These are phyloP conservation scores for Pseudogymnoascus sp. DNA, from an alignment of 2,329 filamentous ascomycete species.

Conservation along the genomic window DNA sequence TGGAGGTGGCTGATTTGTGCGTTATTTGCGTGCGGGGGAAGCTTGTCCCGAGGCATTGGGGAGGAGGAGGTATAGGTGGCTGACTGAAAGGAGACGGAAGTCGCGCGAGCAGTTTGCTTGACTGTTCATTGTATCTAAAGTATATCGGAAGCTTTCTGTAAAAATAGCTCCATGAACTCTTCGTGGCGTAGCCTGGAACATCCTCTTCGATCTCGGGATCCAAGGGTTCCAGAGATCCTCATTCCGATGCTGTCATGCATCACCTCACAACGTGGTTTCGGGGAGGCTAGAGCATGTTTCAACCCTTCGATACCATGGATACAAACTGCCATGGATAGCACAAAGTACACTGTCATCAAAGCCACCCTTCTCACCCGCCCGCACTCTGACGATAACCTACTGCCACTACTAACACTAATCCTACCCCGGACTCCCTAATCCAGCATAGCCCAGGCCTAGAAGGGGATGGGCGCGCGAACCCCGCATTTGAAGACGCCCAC, in stretches of 20 bases:
- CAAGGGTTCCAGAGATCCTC: not conserved
- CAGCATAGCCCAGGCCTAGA: not conserved
- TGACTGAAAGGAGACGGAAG: not conserved
- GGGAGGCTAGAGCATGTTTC: not conserved
- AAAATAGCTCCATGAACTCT: not conserved
- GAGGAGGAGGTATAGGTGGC: not conserved
- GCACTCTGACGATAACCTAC: not conserved
- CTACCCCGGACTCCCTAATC: not conserved
- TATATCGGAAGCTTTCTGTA: not conserved
- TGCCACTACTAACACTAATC: too few species aligned
- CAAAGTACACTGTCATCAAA: too few species aligned
- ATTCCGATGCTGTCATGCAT: not conserved
- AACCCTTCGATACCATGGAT: not conserved
- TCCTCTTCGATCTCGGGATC: not conserved
- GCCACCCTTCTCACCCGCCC: not conserved
- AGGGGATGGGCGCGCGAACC: not conserved
- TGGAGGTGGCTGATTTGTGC: not conserved
- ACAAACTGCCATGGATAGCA: not conserved
- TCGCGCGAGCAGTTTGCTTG: too few species aligned
- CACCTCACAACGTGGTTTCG: not conserved
- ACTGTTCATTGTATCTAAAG: too few species aligned
- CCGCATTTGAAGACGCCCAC: not conserved
- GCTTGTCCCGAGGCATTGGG: not conserved
- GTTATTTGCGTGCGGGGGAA: not conserved
- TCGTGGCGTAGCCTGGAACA: slow-evolving; percentile 4